These are phyloP conservation scores for Nidularia sp. DNA, from an alignment of 768 basidiomycete species.

Conservation along the genomic window DNA sequence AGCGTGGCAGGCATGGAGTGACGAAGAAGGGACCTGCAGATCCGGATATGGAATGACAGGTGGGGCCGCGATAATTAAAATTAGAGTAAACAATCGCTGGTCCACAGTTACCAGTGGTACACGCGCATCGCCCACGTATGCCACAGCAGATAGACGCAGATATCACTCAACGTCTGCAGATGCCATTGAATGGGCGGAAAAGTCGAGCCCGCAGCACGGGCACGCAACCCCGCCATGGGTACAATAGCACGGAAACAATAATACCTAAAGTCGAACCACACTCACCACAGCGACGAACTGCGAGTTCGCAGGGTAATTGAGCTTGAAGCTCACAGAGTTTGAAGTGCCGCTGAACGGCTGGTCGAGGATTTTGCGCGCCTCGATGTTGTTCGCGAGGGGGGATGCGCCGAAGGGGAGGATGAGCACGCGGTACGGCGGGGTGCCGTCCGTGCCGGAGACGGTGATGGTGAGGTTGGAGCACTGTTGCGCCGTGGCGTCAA, in stretches of 20 bases:
- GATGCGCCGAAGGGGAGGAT: slow-evolving; percentile 66
- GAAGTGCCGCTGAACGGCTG: slow-evolving; percentile 42
- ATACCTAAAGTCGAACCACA: slow-evolving; percentile 12
- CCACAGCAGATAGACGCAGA: neutral
- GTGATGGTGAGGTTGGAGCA: slow-evolving; percentile 59
- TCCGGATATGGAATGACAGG: no score
- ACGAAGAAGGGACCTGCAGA: no score
- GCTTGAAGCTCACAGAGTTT: slow-evolving; percentile 44
- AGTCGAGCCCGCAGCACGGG: neutral
- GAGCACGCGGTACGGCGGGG: slow-evolving; percentile 64
- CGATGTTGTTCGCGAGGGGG: slow-evolving; percentile 56
- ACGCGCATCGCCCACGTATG: no score
- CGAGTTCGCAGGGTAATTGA: slow-evolving; percentile 63
- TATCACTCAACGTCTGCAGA: neutral
- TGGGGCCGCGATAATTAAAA: no score
- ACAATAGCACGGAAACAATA: slow-evolving; percentile 3
- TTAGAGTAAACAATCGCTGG: no score
- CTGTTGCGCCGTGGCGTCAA: slow-evolving; percentile 50
- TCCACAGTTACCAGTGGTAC: no score
- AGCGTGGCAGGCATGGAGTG: neutral
- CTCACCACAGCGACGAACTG: slow-evolving; percentile 77
- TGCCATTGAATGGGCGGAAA: neutral
- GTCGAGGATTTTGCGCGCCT: slow-evolving; percentile 59
- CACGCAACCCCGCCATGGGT: neutral
- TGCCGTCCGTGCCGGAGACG: slow-evolving; percentile 52